phyloP scores from a whole-genome alignment of 2,329 filamentous ascomycete genomes.

The Trichophyton benhamiae region DNA sequence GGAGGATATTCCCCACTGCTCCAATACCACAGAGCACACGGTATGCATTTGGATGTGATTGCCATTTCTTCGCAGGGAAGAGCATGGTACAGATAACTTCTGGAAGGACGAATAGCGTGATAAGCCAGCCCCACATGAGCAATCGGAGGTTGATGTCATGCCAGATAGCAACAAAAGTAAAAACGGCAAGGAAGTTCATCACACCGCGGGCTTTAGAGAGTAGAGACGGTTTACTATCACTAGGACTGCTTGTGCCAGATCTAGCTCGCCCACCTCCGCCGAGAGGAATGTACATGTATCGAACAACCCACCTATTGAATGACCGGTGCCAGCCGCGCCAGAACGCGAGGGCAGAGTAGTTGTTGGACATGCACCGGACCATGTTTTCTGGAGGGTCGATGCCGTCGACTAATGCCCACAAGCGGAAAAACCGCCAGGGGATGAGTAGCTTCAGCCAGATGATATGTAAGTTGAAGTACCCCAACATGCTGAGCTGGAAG shows the following conservation, averaged over 20 bases:
- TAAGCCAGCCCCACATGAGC: conserved; percentile 92
- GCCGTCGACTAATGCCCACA: conserved; percentile 86
- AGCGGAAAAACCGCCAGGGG: conserved; percentile 94
- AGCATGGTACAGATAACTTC: conserved; percentile 61
- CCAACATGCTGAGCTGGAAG: conserved; percentile 76
- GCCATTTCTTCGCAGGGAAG: conserved; percentile 65
- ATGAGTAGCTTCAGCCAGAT: conserved; percentile 97
- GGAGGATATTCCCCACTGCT: conserved; percentile 69
- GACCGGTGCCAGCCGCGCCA: conserved; percentile 95
- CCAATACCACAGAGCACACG: conserved; percentile 69
- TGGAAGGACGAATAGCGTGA: conserved; percentile 85
- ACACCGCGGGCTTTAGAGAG: conserved; percentile 47
- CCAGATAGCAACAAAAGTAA: conserved; percentile 96
- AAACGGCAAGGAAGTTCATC: conserved; percentile 68
- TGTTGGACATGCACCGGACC: conserved; percentile 90
- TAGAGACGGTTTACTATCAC: conserved; percentile 23
- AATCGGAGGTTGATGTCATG: conserved; percentile 88
- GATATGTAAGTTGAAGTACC: conserved; percentile 90
- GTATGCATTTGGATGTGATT: conserved; percentile 56
- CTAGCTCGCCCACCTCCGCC: conserved; percentile 49
- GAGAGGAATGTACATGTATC: conserved; percentile 87
- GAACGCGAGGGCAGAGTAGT: conserved; percentile 80
- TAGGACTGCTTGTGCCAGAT: conserved; percentile 20
- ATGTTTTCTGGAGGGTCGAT: conserved; percentile 97
- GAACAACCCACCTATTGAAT: conserved; percentile 87